Evolutionary conservation across 805 yeast species (phyloP).

Genomic region (Ogataea saltuana): DNA sequence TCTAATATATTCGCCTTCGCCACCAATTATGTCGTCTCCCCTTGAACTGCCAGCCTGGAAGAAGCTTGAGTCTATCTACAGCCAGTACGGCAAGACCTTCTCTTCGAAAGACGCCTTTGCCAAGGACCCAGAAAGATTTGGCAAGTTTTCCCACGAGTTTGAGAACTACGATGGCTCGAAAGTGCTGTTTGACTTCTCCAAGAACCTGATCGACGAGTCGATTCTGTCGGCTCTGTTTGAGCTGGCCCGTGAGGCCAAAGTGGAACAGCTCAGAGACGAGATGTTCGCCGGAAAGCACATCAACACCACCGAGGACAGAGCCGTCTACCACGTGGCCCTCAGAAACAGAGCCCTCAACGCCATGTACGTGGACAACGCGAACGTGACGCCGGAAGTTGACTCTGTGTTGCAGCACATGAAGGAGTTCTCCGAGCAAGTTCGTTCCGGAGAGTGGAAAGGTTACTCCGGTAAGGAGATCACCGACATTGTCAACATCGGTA

Average conservation of each 20-base stretch:
- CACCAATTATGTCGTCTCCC: slow-evolving; percentile 37
- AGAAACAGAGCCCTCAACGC: slow-evolving; percentile 87
- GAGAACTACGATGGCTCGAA: slow-evolving; percentile 83
- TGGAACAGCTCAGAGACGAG: slow-evolving; percentile 82
- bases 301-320: slow-evolving; percentile 94
- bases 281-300: slow-evolving; percentile 93
- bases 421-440: slow-evolving; percentile 85
- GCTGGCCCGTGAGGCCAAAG: slow-evolving; percentile 88
- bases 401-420: slow-evolving; percentile 93
- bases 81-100: slow-evolving; percentile 65
- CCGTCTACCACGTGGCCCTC: slow-evolving; percentile 95
- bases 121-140: slow-evolving; percentile 72
- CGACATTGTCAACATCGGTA: slow-evolving; percentile 95
- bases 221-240: slow-evolving; percentile 64
- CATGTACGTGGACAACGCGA: slow-evolving; percentile 85
- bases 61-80: slow-evolving; percentile 68
- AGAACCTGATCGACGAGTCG: slow-evolving; percentile 89
- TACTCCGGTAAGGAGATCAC: slow-evolving; percentile 93
- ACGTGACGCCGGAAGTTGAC: slow-evolving; percentile 91
- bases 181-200: slow-evolving; percentile 92
- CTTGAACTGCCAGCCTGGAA: slow-evolving; percentile 82
- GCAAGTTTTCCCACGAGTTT: slow-evolving; percentile 74
- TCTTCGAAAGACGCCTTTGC: slow-evolving; percentile 77
- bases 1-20: too few species aligned
- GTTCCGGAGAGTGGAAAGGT: slow-evolving; percentile 96